Percentiles rank a stretch among this genome's conserved stretches.
phyloP scores from a whole-genome alignment of 2,329 filamentous ascomycete genomes.

The Orbilia javanica region DNA sequence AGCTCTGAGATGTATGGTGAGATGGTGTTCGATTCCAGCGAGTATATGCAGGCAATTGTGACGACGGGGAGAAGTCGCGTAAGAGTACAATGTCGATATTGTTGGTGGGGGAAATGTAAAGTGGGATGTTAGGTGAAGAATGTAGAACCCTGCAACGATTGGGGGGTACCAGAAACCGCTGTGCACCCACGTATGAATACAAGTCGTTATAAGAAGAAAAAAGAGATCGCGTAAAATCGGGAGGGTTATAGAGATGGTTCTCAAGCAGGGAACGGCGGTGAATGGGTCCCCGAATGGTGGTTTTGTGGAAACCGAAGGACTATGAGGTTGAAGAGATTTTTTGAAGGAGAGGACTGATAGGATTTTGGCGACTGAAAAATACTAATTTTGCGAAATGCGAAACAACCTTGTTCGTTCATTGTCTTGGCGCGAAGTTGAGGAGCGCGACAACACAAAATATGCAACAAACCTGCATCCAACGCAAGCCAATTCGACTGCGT shows the following conservation, averaged over 20 bases:
- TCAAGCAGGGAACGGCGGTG: not conserved
- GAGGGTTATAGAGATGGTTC: not conserved
- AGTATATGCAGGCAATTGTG: not conserved
- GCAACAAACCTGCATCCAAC: conserved; percentile 19
- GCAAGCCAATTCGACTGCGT: not conserved
- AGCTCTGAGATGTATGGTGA: not conserved
- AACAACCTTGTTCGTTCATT: not conserved
- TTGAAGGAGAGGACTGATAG: not conserved
- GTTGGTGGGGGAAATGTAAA: not conserved
- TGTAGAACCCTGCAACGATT: not conserved
- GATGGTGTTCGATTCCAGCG: not conserved
- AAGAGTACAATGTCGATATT: not conserved
- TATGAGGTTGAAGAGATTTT: too few relatives aligned
- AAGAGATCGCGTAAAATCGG: not conserved
- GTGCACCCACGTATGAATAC: not conserved
- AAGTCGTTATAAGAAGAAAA: not conserved
- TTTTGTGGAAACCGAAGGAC: not conserved
- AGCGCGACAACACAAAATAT: conserved; percentile 41
- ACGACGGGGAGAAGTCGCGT: not conserved
- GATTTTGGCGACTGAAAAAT: conserved; percentile 49
- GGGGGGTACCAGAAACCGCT: too few relatives aligned
- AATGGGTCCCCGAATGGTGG: not conserved
- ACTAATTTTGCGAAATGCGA: conserved; percentile 38
- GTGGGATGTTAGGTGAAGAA: not conserved
- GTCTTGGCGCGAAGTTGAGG: conserved; percentile 37